Evolutionary conservation across 2,329 filamentous ascomycete genomes (phyloP), one percentile per base, ranked within the genome.

Genomic region (Macroventuria anomochaeta): DNA sequence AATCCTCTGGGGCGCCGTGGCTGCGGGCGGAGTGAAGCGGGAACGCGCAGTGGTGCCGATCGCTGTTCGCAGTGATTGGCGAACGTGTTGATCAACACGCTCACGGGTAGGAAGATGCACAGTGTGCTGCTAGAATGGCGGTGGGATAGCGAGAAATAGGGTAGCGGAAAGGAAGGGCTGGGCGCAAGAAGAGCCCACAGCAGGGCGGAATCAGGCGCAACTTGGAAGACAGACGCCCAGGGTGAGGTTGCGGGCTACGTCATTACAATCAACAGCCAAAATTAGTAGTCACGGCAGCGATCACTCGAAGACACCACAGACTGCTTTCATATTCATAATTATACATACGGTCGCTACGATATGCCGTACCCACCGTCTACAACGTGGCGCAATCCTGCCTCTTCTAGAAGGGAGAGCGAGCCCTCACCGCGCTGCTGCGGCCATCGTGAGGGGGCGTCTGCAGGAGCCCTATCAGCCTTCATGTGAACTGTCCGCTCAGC

Each of bases 41-140:
- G 56, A 59, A 37, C 43, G 52, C 46, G 62, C 59, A 61, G 57
- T 48, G 53, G 49, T 56, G 62, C 57, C 58, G 62, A 62, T 64
- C 44, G 56, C 54, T 48, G 51, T 51, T 49, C 40, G 50, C 53
- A 56, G 46, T 53, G 58, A 57, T 60, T 55, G 61, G 62, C 55
- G 50, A 54, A 46, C 25, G 58, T 39, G 44, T 21, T 29, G 60
- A 58, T 59, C 55, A 60, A 34, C 57, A 51, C 51, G 43, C 43
- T 33, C 55, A 38, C 46, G 33, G 43, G 48, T 28, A 26, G 28
- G 43, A 32, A 15, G 38, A 48, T 43, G 50, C 50, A 53, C 50
- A 43, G 50, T 53, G 43, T 25, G 51, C 39, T 23, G 42, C 32
- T 12, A 32, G 34, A 31, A 33, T 6, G 28, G 51, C 44, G 26